phyloP scores from a whole-genome alignment of 768 basidiomycete genomes.

The Brasilioporus rufonigricans region DNA sequence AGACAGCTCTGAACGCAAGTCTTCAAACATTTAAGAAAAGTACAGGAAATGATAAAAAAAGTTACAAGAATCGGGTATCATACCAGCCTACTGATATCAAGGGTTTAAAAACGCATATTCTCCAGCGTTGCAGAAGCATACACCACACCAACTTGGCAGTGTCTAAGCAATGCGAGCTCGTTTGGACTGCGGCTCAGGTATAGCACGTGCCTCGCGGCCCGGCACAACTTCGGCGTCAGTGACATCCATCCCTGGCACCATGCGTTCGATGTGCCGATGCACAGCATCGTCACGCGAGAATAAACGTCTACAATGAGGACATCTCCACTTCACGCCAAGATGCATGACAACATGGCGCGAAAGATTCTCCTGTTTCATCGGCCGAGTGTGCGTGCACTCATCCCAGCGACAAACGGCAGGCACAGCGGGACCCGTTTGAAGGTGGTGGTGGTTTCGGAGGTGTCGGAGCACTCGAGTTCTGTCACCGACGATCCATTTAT shows the following conservation, averaged over 20 bases:
- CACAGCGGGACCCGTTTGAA: conserved; percentile 13
- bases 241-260: conserved; percentile 21
- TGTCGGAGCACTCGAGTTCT: conserved; percentile 25
- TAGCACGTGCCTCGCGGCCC: conserved; percentile 13
- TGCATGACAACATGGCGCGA: conserved; percentile 31
- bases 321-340: conserved; percentile 30
- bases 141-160: background rate
- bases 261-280: conserved; percentile 31
- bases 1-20: background rate
- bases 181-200: conserved; percentile 4
- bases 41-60: background rate
- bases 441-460: conserved; percentile 26
- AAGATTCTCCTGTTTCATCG: conserved; percentile 33
- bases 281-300: conserved; percentile 35
- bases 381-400: conserved; percentile 19
- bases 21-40: background rate
- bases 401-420: conserved; percentile 24
- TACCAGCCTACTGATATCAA: background rate
- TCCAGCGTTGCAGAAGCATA: background rate
- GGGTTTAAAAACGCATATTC: background rate
- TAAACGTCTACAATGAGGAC: conserved; percentile 22
- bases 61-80: conserved; percentile 10
- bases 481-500: conserved; percentile 27
- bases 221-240: conserved; percentile 25
- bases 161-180: conserved; percentile 5